A percentile compares a stretch with the other conserved stretches of the same genome.
Conservation (phyloP, 2,329 filamentous ascomycete genomes). For the Sordariomycetes sp. region DNA sequence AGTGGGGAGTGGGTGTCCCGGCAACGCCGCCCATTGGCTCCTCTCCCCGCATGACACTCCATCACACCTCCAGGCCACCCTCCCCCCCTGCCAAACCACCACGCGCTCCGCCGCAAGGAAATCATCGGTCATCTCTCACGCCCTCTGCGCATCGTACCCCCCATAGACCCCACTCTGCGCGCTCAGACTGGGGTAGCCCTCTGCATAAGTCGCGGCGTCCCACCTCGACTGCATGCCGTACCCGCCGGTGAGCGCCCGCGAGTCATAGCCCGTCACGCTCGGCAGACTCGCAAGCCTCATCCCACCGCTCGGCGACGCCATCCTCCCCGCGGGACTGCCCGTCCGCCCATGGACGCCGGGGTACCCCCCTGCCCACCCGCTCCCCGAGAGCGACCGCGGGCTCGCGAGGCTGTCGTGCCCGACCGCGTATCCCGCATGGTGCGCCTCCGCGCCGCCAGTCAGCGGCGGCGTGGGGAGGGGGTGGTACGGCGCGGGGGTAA, state of each 20-base stretch:
- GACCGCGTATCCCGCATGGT: constrained; percentile 23
- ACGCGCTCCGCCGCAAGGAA: background rate
- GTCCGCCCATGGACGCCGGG: constrained; percentile 14
- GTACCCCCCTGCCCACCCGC: constrained; percentile 22
- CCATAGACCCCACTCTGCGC: constrained; percentile 13
- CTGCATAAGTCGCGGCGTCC: constrained; percentile 24
- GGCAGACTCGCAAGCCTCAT: constrained; percentile 14
- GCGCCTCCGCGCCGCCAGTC: constrained; percentile 15
- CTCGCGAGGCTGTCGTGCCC: constrained; percentile 34
- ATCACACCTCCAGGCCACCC: background rate
- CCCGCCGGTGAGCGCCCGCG: constrained; percentile 16
- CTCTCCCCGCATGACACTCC: background rate
- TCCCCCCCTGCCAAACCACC: background rate
- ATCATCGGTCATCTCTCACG: background rate
- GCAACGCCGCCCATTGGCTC: background rate
- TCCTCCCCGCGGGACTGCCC: constrained; percentile 20
- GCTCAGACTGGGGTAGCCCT: constrained; percentile 23
- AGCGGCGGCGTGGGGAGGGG: constrained; percentile 31
- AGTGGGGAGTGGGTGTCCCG: background rate
- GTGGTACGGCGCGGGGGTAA: constrained; percentile 27
- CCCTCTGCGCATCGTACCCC: background rate
- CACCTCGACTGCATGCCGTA: constrained; percentile 21
- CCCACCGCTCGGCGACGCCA: constrained; percentile 17
- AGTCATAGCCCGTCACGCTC: constrained; percentile 24
- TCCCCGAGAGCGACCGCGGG: constrained; percentile 35